Percentiles rank a stretch among this genome's conserved stretches.
Evolutionary conservation across 2,329 filamentous ascomycete species (phyloP).

Genomic region (Penicillium sp.): DNA sequence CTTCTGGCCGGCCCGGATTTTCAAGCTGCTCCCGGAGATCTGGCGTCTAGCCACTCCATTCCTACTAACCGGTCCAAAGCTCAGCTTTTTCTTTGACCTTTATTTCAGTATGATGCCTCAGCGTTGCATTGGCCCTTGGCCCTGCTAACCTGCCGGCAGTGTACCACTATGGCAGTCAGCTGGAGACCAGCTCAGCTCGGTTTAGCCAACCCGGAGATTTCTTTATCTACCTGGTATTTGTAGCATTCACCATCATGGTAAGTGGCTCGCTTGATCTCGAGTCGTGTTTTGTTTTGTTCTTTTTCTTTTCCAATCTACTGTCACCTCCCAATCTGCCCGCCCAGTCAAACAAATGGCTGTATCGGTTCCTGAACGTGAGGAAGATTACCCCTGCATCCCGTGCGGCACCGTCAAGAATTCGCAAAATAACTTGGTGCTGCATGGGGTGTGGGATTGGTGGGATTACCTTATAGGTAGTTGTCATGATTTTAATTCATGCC

Average conservation of each 20-base stretch:
- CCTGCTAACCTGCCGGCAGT: constrained; percentile 49
- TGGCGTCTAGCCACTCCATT: constrained; percentile 62
- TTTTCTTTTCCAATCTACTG: constrained; percentile 18
- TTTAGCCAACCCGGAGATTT: constrained; percentile 76
- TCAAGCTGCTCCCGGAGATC: constrained; percentile 59
- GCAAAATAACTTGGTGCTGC: constrained; percentile 55
- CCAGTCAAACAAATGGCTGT: constrained; percentile 68
- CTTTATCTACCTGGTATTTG: constrained; percentile 75
- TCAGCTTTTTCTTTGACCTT: constrained; percentile 68
- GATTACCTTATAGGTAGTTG: constrained; percentile 66
- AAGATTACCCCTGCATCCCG: constrained; percentile 71
- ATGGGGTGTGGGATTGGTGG: constrained; percentile 73
- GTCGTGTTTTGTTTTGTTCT: constrained; percentile 4
- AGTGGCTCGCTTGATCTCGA: constrained; percentile 47
- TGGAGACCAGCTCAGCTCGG: constrained; percentile 70
- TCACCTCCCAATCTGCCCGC: constrained; percentile 76
- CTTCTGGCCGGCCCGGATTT: constrained; percentile 53
- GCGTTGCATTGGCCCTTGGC: constrained; percentile 18
- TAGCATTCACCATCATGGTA: constrained; percentile 73
- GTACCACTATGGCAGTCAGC: constrained; percentile 72
- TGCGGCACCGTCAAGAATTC: constrained; percentile 60
- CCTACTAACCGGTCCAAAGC: constrained; percentile 55
- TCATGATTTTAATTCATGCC: constrained; percentile 55
- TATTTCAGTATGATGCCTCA: constrained; percentile 60
- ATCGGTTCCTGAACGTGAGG: constrained; percentile 82